A percentile compares a stretch with the other conserved stretches of the same genome.
Evolutionary conservation across 2,329 filamentous ascomycete species (phyloP).

Genomic region (Xylariaceae sp.): DNA sequence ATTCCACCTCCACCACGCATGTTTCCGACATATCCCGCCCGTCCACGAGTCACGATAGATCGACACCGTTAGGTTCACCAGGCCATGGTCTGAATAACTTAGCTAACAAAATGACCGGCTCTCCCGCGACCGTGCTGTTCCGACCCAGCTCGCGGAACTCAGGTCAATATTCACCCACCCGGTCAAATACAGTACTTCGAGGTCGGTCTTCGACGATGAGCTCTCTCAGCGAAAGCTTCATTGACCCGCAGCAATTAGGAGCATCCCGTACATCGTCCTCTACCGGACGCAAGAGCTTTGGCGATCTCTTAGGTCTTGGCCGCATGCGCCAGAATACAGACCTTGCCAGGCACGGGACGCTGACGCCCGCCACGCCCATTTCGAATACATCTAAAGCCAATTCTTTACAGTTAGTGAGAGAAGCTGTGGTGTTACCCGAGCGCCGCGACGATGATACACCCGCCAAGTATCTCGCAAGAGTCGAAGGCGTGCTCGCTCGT

Average conservation of each 20-base stretch:
- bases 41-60: slow-evolving; percentile 30
- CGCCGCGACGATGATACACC: slow-evolving; percentile 83
- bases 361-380: slow-evolving; percentile 63
- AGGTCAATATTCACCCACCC: slow-evolving; percentile 64
- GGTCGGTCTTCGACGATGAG: slow-evolving; percentile 86
- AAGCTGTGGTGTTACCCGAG: slow-evolving; percentile 67
- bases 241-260: slow-evolving; percentile 62
- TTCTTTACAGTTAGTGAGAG: slow-evolving; percentile 71
- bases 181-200: slow-evolving; percentile 55
- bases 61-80: slow-evolving; percentile 35
- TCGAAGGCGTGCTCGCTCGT: slow-evolving; percentile 74
- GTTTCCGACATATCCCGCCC: slow-evolving; percentile 23
- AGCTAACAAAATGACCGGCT: slow-evolving; percentile 36
- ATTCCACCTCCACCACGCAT: slow-evolving; percentile 31
- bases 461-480: slow-evolving; percentile 76
- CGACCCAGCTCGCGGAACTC: slow-evolving; percentile 45
- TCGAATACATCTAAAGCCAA: slow-evolving; percentile 73
- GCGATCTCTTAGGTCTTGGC: slow-evolving; percentile 74
- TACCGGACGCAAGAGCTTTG: slow-evolving; percentile 88
- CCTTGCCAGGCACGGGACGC: slow-evolving; percentile 61
- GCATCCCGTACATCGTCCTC: slow-evolving; percentile 75
- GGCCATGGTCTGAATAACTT: slow-evolving; percentile 27
- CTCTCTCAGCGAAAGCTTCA: slow-evolving; percentile 68
- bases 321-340: slow-evolving; percentile 80
- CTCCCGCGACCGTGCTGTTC: slow-evolving; percentile 48